Evolutionary conservation across 164 flowering plant species (phyloP), one percentile per base, ranked within the genome.

Genomic region (Piper longum): DNA sequence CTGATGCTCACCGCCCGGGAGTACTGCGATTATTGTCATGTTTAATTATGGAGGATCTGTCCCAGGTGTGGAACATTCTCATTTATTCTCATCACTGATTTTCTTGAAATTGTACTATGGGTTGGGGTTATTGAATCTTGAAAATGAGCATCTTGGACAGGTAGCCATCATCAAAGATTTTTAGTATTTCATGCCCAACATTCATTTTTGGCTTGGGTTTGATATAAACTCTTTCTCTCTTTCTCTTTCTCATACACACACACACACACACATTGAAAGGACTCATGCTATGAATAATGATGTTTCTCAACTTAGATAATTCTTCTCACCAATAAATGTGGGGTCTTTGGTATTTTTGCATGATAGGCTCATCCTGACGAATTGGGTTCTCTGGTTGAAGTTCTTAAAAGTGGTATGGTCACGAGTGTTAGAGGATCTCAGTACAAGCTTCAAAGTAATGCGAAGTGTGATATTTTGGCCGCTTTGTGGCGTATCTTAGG

Each of bases 381-480:
- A 73, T 70, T 95, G 66, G 89, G 98, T 51, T 77, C 79, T 42
- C 67, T 95, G 68, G 77, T 95, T 81, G 99, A 95, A 74, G 80
- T 89, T 64, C 77, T 89, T 16, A 89, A 95, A 75, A 84, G 98
- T 79, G 98, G 96, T 67, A 91, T 95, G 95, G 96, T 95, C 42
- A 91, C 91, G 56, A 87, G 88, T 76, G 76, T 75, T 70, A 83
- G 74, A 5, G 99, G 99, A 62, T 81, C 89, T 65, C 99, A 95
- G 63, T 86, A 87, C 79, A 79, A 73, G 74, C 93, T 95, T 73
- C 82, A 79, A 60, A 69, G 65, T 81, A 89, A 86, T 70, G 96
- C 99, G 63, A 89, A 82, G 76, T 91, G 98, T 77, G 99, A 95
- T 60, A 84, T 86, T 51, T 79, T 91, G 71, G 96, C 90, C 59